Base-by-base conservation (phyloP, 768 basidiomycete genomes). In the Coprinellus micaceus region DNA sequence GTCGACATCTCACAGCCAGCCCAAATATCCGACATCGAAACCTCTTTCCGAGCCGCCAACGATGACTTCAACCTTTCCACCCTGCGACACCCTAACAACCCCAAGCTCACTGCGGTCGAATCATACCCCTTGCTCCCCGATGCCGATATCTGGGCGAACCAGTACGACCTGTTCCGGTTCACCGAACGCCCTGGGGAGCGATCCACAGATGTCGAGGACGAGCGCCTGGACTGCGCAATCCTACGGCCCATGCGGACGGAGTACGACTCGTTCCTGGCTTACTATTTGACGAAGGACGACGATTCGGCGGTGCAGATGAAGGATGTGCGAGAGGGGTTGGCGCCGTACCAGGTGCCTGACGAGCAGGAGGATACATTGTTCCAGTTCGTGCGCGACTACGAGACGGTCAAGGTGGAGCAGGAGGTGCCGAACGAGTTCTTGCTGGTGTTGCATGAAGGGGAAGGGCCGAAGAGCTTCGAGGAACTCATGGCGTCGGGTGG, bases 181-280 rank as follows among this genome's bases (percentile, higher is more conserved):
- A 85, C 85, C 11, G 91, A 94, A 67, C 76, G 91, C 19, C 91
- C 91, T 15, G 91, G 91, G n/a, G 91, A 94, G 55, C 76, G 85
- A 44, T 63, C 80, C 13, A 63, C 80, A 6, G 90, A 92, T 61
- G 90, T 90, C 52, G 53, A 82, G 24, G 91, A 94, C 65, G 88
- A 88, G 39, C 82, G 91, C 25, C 64, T 93, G 56, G 90, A 93
- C 65, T 92, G 91, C 66, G 91, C 91, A 19, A 88, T 93, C 57
- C 73, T 94, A 53, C 82, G 91, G 25, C 91, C 91, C 1, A 91
- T 91, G 88, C 88, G 89, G 66, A 85, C 88, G 2, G 91, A 93
- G 47, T 88, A 91, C 22, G 91, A 93, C 64, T 89, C 91, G 44
- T 93, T 93, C 82, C 72, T 94, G 54, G 84, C 90, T 11, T 93